Conservation (phyloP, 768 basidiomycete species). For the Leccinum incarnatum region DNA sequence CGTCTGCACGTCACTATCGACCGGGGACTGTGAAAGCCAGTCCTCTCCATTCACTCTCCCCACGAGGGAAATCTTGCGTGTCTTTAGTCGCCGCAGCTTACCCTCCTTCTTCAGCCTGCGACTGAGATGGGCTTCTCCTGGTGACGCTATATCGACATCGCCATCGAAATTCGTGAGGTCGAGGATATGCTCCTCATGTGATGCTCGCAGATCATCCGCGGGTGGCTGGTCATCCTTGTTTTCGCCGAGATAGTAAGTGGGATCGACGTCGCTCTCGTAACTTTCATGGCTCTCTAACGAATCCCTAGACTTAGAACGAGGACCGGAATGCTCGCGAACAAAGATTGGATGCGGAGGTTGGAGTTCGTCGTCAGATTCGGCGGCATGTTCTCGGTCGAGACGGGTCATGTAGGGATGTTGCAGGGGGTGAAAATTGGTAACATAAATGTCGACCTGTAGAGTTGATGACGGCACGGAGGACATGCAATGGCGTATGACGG, state of each 20-base stretch:
- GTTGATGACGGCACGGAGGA: conserved; percentile 45
- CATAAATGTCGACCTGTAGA: conserved; percentile 71
- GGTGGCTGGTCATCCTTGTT: conserved; percentile 30
- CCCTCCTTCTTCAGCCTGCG: conserved; percentile 58
- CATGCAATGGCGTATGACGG: conserved; percentile 60
- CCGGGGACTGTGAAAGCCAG: no score
- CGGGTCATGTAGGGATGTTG: no score
- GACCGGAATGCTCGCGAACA: no score
- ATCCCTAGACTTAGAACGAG: conserved; percentile 17
- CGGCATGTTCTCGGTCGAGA: no score
- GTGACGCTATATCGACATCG: conserved; percentile 57
- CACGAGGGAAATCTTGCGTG: no score
- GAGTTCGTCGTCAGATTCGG: no score
- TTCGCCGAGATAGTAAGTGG: conserved; percentile 41
- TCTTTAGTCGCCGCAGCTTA: conserved; percentile 43
- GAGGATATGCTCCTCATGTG: conserved; percentile 50
- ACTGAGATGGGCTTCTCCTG: conserved; percentile 56
- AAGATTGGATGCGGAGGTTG: no score
- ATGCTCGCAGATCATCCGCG: conserved; percentile 31
- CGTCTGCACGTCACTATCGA: not conserved
- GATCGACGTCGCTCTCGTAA: conserved; percentile 37
- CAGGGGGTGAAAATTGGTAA: conserved; percentile 52
- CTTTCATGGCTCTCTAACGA: conserved; percentile 34
- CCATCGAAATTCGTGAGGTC: conserved; percentile 80
- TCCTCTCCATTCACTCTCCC: no score